Evolutionary conservation across 176 grass and related monocot genomes (phyloP), one percentile per base, ranked within the genome.

Genomic region (Oryza punctata): DNA sequence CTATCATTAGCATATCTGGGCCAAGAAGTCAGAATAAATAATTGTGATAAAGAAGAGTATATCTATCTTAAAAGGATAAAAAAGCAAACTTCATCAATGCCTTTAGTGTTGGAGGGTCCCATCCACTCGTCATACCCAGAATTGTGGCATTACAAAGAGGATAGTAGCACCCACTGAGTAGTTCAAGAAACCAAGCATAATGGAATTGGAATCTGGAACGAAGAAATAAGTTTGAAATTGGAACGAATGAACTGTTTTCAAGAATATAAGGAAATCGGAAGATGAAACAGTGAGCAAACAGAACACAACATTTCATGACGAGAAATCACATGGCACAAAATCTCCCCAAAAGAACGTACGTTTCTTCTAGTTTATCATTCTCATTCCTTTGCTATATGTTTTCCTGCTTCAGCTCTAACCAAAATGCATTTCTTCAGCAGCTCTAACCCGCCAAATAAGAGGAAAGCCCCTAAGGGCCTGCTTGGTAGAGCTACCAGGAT

Each of bases 131-230:
- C 30, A 50, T 52, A 52, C 25, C 40, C 44, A 73, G 27, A 3
- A 73, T 73, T 73, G 24, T 73, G 46, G 25, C 25, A 73, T 19
- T 21, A 50, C 3, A 50, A 27, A 73, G 25, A 19, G 14, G 10
- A 26, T 7, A 73, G 29, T 73, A 28, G 43, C 13, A 73, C 24
- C 24, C 13, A 49, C 46, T 18, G 25, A 49, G 25, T 3, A 27
- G 47, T 73, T 28, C 70, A 73, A 49, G 33, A 33, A 37, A 47
- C 71, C 2, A 4, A 73, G 15, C 24, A 49, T 26, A 73, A 10
- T 73, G 71, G 40, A 30, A 73, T 73, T 73, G 24, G 43, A 73
- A 49, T n/a, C 45, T 73, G 24, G 44, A 73, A 50, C 9, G 3
- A 50, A 73, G n/a, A 23, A 70, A 5, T 10, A 23, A 40, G 7